Base-by-base conservation (phyloP, 148 eudicot genomes). In the Persicaria maculosa region DNA sequence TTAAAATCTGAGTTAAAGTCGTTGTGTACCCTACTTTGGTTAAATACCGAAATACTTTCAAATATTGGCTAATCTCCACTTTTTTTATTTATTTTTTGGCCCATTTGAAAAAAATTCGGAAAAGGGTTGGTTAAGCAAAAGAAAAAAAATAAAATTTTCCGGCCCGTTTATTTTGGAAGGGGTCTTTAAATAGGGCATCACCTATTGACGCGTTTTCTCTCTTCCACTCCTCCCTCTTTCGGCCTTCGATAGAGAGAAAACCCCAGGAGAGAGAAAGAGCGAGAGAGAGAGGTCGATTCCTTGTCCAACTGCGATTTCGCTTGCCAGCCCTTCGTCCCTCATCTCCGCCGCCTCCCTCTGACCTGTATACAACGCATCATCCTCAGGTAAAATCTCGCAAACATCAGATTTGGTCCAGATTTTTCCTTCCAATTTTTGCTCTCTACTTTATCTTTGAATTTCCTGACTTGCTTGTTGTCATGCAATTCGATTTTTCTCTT, bases 201-300 rank as follows among this genome's bases (percentile, higher is more conserved):
- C 70, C 19, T 17, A 3, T 17, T 0, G 2, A 14, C 70, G 70
- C 44, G 70, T 12, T 14, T 65, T 43, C 12, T 65, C 70, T 65
- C 70, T 65, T 65, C 14, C 16, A 6, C 68, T 31, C 68, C 68
- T 62, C 68, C 44, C 44, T 31, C 68, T 62, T 62, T 62, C 68
- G 44, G 68, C 31, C 10, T 44, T 62, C 12, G 44, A 62, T 65
- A 15, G 70, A 12, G 70, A 65, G 40, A 65, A 65, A 31, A 31
- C 40, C 40, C 46, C 45, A 6, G 47, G 70, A 65, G 70, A 59
- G 67, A 59, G 67, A 59, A 59, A 59, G 67, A 59, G 67, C 40
- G 70, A 40, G 70, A 25, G 54, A n/a, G 55, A 31, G 40, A 31
- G 40, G 40, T 31, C 40, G 40, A 31, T 65, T 65, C 47, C 4